phyloP scores from a whole-genome alignment of 495 filamentous ascomycete genomes.

The Friedmanniomyces simplex region DNA sequence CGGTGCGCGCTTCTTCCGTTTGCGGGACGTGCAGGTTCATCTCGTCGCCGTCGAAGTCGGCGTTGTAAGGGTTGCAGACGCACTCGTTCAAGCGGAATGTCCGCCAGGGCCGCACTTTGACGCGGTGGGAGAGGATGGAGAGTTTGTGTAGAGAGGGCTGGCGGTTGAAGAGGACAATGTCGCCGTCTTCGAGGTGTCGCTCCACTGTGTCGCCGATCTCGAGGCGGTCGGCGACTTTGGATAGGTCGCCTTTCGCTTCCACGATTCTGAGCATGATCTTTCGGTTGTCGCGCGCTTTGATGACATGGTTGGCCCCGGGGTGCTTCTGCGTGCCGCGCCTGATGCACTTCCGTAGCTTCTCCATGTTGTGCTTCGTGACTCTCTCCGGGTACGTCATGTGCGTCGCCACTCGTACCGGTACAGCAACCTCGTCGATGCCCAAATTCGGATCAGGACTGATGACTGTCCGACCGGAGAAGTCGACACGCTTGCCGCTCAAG shows the following conservation, averaged over 20 bases:
- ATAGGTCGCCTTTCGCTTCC: conserved; percentile 52
- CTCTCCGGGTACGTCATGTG: conserved; percentile 91
- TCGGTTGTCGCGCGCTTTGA: conserved; percentile 53
- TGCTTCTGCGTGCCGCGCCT: conserved; percentile 62
- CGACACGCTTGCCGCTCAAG: conserved; percentile 92
- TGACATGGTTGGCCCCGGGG: conserved; percentile 77
- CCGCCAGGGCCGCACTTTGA: conserved; percentile 86
- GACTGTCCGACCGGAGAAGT: conserved; percentile 94
- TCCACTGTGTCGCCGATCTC: conserved; percentile 82
- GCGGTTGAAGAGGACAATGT: conserved; percentile 96
- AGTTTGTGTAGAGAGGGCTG: conserved; percentile 97
- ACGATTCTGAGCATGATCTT: conserved; percentile 52
- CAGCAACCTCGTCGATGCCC: conserved; percentile 84
- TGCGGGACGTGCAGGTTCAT: conserved; percentile 99
- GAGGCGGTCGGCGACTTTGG: conserved; percentile 56
- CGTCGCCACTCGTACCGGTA: conserved; percentile 79
- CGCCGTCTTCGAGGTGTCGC: conserved; percentile 87
- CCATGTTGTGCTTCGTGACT: conserved; percentile 69
- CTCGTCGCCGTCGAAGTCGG: conserved; percentile 97
- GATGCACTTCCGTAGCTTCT: conserved; percentile 64
- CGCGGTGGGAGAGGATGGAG: conserved; percentile 89
- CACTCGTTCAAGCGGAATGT: conserved; percentile 97
- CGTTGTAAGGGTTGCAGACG: conserved; percentile 97
- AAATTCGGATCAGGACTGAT: conserved; percentile 96
- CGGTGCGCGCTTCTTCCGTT: conserved; percentile 90